Percentiles rank a stretch among this genome's conserved stretches.
These are phyloP conservation scores for Phytopythium montanum DNA, from an alignment of 352 stramenopile genomes.

Conservation along the genomic window DNA sequence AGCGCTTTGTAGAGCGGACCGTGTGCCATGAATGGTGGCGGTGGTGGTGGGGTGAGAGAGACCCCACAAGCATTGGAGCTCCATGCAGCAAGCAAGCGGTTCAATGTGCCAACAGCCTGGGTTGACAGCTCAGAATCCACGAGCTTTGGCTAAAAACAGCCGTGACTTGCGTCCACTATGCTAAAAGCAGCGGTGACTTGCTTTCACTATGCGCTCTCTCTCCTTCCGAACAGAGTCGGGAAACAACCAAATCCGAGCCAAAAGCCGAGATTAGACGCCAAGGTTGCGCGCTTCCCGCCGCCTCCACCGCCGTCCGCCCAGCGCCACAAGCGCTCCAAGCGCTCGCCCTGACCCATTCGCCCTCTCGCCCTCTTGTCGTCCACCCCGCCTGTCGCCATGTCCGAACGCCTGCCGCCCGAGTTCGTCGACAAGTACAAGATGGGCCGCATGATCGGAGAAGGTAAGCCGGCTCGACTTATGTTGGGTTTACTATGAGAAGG, in stretches of 20 bases:
- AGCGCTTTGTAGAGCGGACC: neutral
- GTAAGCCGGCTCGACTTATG: slow-evolving; percentile 5
- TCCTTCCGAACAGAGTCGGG: neutral
- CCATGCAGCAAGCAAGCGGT: no score
- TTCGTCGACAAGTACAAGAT: slow-evolving; percentile 82
- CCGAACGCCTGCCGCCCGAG: slow-evolving; percentile 43
- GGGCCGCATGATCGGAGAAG: slow-evolving; percentile 71
- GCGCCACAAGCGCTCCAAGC: neutral
- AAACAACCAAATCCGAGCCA: neutral
- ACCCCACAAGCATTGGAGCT: no score
- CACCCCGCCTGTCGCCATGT: slow-evolving; percentile 23
- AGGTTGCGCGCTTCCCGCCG: neutral
- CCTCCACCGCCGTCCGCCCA: neutral
- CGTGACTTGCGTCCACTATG: no score
- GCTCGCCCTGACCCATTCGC: neutral
- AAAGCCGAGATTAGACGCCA: slow-evolving; percentile 1
- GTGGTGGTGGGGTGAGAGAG: no score
- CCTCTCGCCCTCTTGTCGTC: neutral
- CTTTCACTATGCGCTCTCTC: no score
- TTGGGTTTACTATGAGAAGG: neutral
- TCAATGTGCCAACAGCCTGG: no score
- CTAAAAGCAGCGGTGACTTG: no score
- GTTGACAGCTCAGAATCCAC: neutral
- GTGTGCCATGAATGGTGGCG: no score
- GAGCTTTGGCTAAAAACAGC: neutral